Percentiles rank a stretch among this genome's conserved stretches.
Conservation (phyloP, 495 filamentous ascomycete genomes). For the Talaromyces trachyspermus region DNA sequence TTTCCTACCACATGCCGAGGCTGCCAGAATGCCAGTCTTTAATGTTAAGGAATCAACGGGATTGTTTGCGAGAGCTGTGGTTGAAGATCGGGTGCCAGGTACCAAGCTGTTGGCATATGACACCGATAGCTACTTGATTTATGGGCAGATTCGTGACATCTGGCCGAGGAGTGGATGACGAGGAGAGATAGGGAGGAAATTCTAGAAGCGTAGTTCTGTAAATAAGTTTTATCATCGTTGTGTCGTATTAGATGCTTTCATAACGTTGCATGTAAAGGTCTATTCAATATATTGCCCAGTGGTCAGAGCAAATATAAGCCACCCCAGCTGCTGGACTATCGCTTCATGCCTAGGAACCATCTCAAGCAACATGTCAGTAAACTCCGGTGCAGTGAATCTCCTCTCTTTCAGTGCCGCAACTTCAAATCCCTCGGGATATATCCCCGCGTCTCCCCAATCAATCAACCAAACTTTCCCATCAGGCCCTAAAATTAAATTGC, state of each 20-base stretch:
- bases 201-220: too few relatives aligned
- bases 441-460: conserved; percentile 21
- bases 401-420: conserved; percentile 10
- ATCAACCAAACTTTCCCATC: conserved; percentile 19
- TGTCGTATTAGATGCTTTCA: too few relatives aligned
- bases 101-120: conserved; percentile 37
- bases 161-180: conserved; percentile 32
- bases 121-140: conserved; percentile 18
- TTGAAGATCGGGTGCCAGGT: conserved; percentile 29
- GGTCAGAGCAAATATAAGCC: too few relatives aligned
- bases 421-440: conserved; percentile 21
- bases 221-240: too few relatives aligned
- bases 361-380: background rate
- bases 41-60: conserved; percentile 28
- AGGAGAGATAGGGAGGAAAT: background rate
- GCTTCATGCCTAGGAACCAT: too few relatives aligned
- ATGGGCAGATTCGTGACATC: conserved; percentile 20
- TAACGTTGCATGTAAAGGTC: too few relatives aligned
- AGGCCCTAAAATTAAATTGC: conserved; percentile 19
- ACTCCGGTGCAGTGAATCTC: background rate
- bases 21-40: conserved; percentile 28
- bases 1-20: conserved; percentile 17
- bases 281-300: too few relatives aligned
- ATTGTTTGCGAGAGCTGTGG: conserved; percentile 31
- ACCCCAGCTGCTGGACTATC: too few relatives aligned